These are phyloP conservation scores for Asclepias syriaca DNA, from an alignment of 257 asterid genomes.

Conservation along the genomic window DNA sequence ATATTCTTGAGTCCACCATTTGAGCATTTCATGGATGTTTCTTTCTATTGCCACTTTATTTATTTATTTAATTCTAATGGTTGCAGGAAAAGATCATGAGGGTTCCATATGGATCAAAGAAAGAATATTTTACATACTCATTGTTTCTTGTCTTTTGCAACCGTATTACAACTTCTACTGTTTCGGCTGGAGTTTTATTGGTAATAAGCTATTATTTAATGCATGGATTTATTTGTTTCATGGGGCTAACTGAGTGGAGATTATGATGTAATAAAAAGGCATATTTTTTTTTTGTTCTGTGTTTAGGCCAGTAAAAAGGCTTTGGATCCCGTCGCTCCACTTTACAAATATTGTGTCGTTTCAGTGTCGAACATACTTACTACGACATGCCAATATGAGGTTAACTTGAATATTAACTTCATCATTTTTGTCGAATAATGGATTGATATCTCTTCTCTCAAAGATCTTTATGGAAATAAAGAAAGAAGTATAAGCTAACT, in stretches of 20 bases:
- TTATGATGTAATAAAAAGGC: background rate
- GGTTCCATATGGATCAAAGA: conserved; percentile 82
- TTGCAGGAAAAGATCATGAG: conserved; percentile 97
- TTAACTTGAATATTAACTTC: conserved; percentile 12
- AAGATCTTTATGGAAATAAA: background rate
- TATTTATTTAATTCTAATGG: conserved; percentile 15
- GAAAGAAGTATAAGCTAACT: background rate
- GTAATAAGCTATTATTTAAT: conserved; percentile 33
- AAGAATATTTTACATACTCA: conserved; percentile 75
- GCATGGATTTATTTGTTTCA: conserved; percentile 7
- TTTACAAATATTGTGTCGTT: conserved; percentile 69
- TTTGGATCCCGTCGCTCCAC: conserved; percentile 95
- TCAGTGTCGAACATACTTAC: conserved; percentile 93
- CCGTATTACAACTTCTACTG: conserved; percentile 92
- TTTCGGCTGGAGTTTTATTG: conserved; percentile 79
- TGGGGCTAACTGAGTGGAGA: background rate
- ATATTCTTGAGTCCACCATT: background rate
- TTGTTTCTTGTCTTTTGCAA: conserved; percentile 96
- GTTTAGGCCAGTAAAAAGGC: conserved; percentile 70
- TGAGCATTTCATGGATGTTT: background rate
- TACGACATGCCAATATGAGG: conserved; percentile 99
- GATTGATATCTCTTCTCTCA: conserved; percentile 2
- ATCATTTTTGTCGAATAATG: background rate
- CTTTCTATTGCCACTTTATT: conserved; percentile 6
- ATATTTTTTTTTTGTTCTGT: conserved; percentile 4